A percentile compares a stretch with the other conserved stretches of the same genome.
Evolutionary conservation across 148 eudicot genomes (phyloP).

Genomic region (Cornus kousa): DNA sequence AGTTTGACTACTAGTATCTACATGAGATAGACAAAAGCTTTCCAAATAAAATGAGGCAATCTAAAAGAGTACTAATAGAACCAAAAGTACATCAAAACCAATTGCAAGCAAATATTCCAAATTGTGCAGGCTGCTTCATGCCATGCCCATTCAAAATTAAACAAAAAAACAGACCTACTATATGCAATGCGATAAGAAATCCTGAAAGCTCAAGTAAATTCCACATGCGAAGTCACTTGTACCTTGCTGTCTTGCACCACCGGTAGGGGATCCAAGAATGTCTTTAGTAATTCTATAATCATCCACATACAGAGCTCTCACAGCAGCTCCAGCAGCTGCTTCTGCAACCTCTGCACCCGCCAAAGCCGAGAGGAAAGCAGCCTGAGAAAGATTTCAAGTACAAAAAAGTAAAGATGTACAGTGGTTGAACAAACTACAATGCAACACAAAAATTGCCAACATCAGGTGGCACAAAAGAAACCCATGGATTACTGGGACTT

Average conservation of each 20-base stretch:
- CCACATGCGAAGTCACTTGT: slow-evolving; percentile 7
- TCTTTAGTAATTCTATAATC: slow-evolving; percentile 30
- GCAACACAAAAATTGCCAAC: background rate
- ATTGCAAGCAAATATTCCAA: background rate
- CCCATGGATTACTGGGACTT: no score
- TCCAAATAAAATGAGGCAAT: no score
- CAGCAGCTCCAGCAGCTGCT: slow-evolving; percentile 85
- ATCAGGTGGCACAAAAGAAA: no score
- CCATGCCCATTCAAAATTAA: no score
- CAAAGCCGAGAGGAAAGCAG: slow-evolving; percentile 87
- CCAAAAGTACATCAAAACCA: background rate
- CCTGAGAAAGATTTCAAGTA: slow-evolving; percentile 39
- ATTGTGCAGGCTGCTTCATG: no score
- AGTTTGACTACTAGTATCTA: no score
- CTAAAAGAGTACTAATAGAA: no score
- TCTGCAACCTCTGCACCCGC: slow-evolving; percentile 87
- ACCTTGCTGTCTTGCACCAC: slow-evolving; percentile 51
- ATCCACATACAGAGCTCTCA: slow-evolving; percentile 52
- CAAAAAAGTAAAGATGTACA: background rate
- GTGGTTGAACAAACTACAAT: background rate
- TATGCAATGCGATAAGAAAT: background rate
- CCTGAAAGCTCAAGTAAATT: background rate
- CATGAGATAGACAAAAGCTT: no score
- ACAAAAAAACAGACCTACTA: background rate
- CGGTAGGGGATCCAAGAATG: slow-evolving; percentile 20